Base-by-base conservation (phyloP, 106 monocot species). In the Phalaenopsis equestris region DNA sequence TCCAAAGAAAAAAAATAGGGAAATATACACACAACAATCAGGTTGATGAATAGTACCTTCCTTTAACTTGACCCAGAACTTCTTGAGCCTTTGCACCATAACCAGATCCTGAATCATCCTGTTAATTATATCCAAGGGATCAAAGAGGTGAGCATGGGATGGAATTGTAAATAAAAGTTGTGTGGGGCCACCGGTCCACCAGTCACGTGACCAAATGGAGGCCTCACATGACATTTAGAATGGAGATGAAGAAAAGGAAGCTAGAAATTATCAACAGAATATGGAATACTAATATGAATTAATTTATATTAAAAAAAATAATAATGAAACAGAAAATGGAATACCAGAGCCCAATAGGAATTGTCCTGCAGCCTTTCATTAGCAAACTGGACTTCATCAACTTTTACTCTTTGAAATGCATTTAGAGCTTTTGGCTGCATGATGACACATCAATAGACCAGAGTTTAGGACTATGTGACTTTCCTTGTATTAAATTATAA, bases 51-150 rank as follows among this genome's bases (percentile, higher is more conserved):
- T 3, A 56, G 4, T 87, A 94, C 96, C 96, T 90, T 92, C 94
- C 93, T 80, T 85, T 90, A 77, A 97, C 96, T 97, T 97, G 96
- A 46, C 94, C 96, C 83, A 97, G 96, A 85, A 94, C 76, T 86
- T 87, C 92, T 84, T 97, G 96, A 52, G 96, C 96, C 81, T 97
- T 97, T 61, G 96, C 96, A 73, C 96, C 96, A 70, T 97, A 97
- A 72, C 96, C 96, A 84, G 30, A 85, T 55, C 94, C 94, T 41
- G 93, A 90, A 74, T 94, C 92, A 72, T 81, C 89, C 96, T 97
- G 81, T 56, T 19, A 80, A 79, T n/a, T 67, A 39, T 14, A 70
- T 70, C 70, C 11, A 70, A 70, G 2, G 14, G 39, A 70, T 70
- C 38, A 70, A 38, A 70, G 70, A 70, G 38, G 38, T 36, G 14